These are phyloP conservation scores for Picea sitchensis DNA, from an alignment of 75 land plant genomes.

Conservation along the genomic window DNA sequence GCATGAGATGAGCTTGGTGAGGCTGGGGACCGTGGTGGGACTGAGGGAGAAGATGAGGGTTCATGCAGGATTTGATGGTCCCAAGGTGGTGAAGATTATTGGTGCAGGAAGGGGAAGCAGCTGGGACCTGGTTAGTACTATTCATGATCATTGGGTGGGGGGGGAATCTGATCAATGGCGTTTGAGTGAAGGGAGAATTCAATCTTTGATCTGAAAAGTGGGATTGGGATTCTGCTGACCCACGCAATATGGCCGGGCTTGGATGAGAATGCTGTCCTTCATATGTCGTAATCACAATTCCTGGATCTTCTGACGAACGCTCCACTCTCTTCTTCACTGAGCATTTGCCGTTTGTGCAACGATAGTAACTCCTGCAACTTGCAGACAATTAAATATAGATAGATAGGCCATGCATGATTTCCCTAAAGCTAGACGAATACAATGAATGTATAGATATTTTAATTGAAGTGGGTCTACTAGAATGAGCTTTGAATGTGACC, in stretches of 20 bases:
- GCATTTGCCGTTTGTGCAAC: constrained; percentile 56
- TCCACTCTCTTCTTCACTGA: constrained; percentile 59
- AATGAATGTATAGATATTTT: no score
- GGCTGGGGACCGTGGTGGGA: constrained; percentile 1
- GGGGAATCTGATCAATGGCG: constrained; percentile 7
- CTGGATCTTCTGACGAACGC: constrained; percentile 47
- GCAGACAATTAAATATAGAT: background rate
- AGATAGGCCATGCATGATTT: no score
- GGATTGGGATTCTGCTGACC: constrained; percentile 10
- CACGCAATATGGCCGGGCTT: constrained; percentile 39
- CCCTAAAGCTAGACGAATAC: no score
- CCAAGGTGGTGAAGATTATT: constrained; percentile 1
- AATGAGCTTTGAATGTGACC: no score
- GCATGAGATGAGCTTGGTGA: background rate
- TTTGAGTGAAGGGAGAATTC: constrained; percentile 8
- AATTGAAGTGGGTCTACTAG: no score
- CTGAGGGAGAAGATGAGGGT: background rate
- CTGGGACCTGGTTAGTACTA: constrained; percentile 4
- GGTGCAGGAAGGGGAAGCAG: background rate
- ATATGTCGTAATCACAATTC: constrained; percentile 53
- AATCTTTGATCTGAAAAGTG: constrained; percentile 5
- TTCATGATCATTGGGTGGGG: background rate
- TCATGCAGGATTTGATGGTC: background rate
- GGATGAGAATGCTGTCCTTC: constrained; percentile 57
- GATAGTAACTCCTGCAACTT: constrained; percentile 50